phyloP scores from a whole-genome alignment of 2,329 filamentous ascomycete species.

The Exophiala lecanii-corni region DNA sequence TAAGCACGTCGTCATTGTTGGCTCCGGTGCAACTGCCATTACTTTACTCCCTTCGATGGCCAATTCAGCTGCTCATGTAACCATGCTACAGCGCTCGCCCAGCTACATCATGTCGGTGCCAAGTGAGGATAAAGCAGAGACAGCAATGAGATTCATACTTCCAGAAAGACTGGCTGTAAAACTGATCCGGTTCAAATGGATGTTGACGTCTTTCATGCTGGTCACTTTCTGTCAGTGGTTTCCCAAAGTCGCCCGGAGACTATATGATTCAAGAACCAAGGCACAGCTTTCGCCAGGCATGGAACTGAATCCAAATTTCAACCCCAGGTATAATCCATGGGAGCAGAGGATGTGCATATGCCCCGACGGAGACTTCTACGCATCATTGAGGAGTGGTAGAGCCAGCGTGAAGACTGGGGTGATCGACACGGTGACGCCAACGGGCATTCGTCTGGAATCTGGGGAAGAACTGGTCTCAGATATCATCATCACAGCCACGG shows the following conservation, averaged over 20 bases:
- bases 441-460: constrained; percentile 45
- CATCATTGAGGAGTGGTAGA: constrained; percentile 45
- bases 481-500: constrained; percentile 42
- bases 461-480: constrained; percentile 38
- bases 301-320: constrained; percentile 58
- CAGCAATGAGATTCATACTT: constrained; percentile 4
- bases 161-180: constrained; percentile 8
- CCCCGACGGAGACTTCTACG: constrained; percentile 52
- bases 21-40: constrained; percentile 72
- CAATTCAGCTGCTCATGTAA: constrained; percentile 60
- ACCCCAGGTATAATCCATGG: constrained; percentile 61
- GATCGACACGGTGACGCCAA: constrained; percentile 47
- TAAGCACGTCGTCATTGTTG: constrained; percentile 68
- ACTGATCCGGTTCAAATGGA: constrained; percentile 14
- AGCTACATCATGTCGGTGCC: constrained; percentile 53
- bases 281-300: constrained; percentile 29
- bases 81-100: constrained; percentile 76
- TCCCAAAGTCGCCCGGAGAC: constrained; percentile 7
- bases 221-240: constrained; percentile 17
- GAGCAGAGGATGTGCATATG: constrained; percentile 68
- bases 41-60: constrained; percentile 69
- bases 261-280: constrained; percentile 5
- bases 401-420: constrained; percentile 51
- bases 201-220: constrained; percentile 9
- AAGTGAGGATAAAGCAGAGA: not conserved